These are phyloP conservation scores for Vitis hybrid DNA, from an alignment of 177 flowering plant species.

Conservation along the genomic window DNA sequence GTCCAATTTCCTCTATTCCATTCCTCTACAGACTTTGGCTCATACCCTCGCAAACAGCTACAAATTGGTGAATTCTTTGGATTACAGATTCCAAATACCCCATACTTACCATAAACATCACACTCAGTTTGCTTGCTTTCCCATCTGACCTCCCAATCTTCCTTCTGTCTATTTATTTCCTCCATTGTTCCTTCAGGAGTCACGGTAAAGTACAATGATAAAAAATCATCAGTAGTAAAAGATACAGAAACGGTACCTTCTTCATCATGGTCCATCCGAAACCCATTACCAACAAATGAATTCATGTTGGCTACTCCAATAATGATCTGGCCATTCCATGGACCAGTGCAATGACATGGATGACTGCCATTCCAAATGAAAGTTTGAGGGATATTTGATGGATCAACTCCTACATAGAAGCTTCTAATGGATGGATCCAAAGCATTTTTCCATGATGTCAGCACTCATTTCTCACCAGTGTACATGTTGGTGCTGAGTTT, in stretches of 20 bases:
- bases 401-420: slow-evolving; percentile 15
- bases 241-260: no score
- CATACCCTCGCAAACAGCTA: slow-evolving; percentile 11
- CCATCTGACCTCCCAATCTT: no score
- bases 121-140: background rate
- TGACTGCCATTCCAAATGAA: slow-evolving; percentile 19
- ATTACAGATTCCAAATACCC: slow-evolving; percentile 3
- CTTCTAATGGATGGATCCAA: slow-evolving; percentile 28
- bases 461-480: slow-evolving; percentile 11
- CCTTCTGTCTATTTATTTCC: no score
- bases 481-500: background rate
- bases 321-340: slow-evolving; percentile 27
- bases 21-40: slow-evolving; percentile 3
- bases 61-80: slow-evolving; percentile 1
- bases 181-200: no score
- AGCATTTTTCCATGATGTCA: slow-evolving; percentile 31
- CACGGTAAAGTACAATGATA: no score
- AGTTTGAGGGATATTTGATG: slow-evolving; percentile 7
- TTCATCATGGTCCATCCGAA: slow-evolving; percentile 6
- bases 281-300: background rate
- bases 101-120: slow-evolving; percentile 1
- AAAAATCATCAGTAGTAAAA: no score
- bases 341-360: slow-evolving; percentile 20
- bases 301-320: slow-evolving; percentile 11
- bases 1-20: slow-evolving; percentile 18